These are phyloP conservation scores for Phytophthora sojae DNA, from an alignment of 352 stramenopile genomes.

Conservation along the genomic window DNA sequence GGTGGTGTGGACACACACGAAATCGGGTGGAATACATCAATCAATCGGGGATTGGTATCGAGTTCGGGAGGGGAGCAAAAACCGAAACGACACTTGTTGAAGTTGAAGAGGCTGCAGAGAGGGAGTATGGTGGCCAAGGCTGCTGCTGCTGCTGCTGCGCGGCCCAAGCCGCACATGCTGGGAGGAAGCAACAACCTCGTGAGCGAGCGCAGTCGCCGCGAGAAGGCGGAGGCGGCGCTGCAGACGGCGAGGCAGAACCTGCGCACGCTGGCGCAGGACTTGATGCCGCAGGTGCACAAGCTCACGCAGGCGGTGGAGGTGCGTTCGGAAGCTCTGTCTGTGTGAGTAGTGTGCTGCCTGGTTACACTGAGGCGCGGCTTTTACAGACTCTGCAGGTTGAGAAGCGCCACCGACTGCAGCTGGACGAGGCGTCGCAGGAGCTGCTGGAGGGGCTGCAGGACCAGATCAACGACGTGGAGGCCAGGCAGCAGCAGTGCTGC, in stretches of 20 bases:
- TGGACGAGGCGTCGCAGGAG: conserved; percentile 69
- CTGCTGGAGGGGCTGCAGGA: conserved; percentile 62
- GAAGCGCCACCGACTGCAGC: conserved; percentile 58
- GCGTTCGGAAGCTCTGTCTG: background rate
- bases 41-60: background rate
- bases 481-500: conserved; percentile 34
- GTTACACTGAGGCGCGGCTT: background rate
- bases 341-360: too few species aligned
- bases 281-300: conserved; percentile 60
- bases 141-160: background rate
- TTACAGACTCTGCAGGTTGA: conserved; percentile 63
- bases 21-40: background rate
- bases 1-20: background rate
- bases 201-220: conserved; percentile 62
- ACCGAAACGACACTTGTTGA: conserved; percentile 14
- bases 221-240: conserved; percentile 57
- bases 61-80: background rate
- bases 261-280: conserved; percentile 43
- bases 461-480: conserved; percentile 57
- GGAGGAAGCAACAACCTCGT: conserved; percentile 75
- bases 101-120: conserved; percentile 15
- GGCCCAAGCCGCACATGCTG: conserved; percentile 52
- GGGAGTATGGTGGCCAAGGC: conserved; percentile 4
- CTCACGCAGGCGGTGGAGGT: conserved; percentile 63
- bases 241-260: conserved; percentile 48